phyloP scores from a whole-genome alignment of 2,329 filamentous ascomycete species.

The Aurifilum marmelostoma region DNA sequence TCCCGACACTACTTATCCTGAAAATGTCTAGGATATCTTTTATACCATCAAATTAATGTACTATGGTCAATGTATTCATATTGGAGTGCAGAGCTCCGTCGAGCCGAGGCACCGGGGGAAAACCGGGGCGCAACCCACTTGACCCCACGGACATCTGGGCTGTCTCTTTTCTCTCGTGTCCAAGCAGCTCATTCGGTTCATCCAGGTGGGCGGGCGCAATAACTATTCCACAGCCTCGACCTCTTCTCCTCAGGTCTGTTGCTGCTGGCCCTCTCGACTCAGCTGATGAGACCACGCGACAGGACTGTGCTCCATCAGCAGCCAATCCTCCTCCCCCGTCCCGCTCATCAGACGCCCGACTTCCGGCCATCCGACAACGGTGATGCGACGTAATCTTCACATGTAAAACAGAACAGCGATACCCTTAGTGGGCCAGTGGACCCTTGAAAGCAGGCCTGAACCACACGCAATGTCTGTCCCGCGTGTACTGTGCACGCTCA shows the following conservation, averaged over 20 bases:
- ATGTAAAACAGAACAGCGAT: background rate
- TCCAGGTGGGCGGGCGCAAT: background rate
- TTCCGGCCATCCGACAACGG: slow-evolving; percentile 1
- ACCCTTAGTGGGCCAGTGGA: background rate
- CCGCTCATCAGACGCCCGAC: background rate
- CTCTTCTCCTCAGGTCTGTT: background rate
- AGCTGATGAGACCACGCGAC: slow-evolving; percentile 12
- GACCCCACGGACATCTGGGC: background rate
- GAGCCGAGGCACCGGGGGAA: slow-evolving; percentile 25
- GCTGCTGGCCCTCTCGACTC: background rate
- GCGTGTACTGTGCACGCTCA: background rate
- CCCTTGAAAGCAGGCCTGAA: background rate
- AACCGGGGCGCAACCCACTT: slow-evolving; percentile 2
- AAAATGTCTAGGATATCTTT: too few relatives aligned
- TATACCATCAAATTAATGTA: background rate
- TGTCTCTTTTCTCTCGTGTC: background rate
- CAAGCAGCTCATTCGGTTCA: background rate
- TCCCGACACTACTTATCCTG: background rate
- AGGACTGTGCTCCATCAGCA: background rate
- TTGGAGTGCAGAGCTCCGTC: slow-evolving; percentile 17
- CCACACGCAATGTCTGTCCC: background rate
- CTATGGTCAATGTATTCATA: background rate
- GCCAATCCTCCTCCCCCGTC: background rate
- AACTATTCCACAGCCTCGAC: background rate
- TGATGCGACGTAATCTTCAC: slow-evolving; percentile 18